Conservation (phyloP, 2,329 filamentous ascomycete species). For the Aspergillus proliferans region DNA sequence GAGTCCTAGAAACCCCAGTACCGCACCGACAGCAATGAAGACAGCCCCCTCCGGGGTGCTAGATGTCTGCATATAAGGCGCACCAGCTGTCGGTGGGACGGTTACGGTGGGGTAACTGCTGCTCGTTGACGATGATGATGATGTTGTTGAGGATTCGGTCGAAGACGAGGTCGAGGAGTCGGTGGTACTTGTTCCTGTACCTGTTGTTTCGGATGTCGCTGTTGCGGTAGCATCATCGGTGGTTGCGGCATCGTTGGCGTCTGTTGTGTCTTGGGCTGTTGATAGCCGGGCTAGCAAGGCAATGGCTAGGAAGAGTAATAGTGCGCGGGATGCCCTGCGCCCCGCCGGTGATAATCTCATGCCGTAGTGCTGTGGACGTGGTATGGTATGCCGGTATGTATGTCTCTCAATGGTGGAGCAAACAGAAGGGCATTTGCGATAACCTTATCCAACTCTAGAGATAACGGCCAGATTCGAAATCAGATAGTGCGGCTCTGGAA, state of each 20-base stretch:
- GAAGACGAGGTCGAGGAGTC: slow-evolving; percentile 9
- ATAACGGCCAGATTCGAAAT: no score
- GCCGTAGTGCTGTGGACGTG: no score
- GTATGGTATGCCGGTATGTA: no score
- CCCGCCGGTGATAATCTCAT: background rate
- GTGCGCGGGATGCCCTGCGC: slow-evolving; percentile 3
- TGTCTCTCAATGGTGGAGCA: no score
- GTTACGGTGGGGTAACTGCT: slow-evolving; percentile 54
- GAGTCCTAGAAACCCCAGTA: slow-evolving; percentile 74
- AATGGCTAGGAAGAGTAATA: slow-evolving; percentile 13
- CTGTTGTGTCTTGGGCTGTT: slow-evolving; percentile 8
- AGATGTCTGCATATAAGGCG: slow-evolving; percentile 88
- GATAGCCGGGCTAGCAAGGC: slow-evolving; percentile 12
- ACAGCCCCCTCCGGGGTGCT: slow-evolving; percentile 84
- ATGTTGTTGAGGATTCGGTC: slow-evolving; percentile 11
- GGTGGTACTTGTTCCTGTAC: slow-evolving; percentile 10
- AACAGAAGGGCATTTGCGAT: no score
- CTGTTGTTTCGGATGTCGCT: slow-evolving; percentile 11
- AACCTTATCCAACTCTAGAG: no score
- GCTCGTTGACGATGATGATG: slow-evolving; percentile 17
- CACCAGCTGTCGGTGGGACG: slow-evolving; percentile 75
- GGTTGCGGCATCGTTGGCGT: background rate
- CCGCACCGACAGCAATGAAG: slow-evolving; percentile 89
- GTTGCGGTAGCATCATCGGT: slow-evolving; percentile 10
- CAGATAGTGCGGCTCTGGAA: no score